Evolutionary conservation across 2,329 filamentous ascomycete genomes (phyloP), one percentile per base, ranked within the genome.

Genomic region (Chaetomium globosum): DNA sequence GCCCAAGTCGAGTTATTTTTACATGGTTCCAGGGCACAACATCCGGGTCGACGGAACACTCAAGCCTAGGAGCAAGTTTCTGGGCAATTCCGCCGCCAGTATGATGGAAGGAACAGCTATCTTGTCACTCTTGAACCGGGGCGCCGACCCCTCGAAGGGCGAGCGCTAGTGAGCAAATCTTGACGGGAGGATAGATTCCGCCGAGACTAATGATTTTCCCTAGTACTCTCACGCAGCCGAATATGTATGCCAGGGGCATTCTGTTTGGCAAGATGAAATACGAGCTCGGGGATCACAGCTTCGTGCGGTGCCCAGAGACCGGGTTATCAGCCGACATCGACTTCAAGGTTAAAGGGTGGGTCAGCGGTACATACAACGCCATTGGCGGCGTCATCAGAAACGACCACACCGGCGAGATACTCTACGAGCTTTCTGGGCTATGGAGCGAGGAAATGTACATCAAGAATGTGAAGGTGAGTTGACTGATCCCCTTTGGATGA

Each of bases 201-300:
- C 16, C 39, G 7, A 23, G 19, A 39, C 65, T 67, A 65, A 63
- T 28, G 9, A 13, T 26, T 3, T 23, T 12, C 6, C 4, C 5
- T 71, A 96, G 92, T 78, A 91, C 96, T 74, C 80, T 98, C 60
- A 98, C 95, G 4, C 95, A 99, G 75, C 95, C 95, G 21, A 99
- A 99, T 80, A 99, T 99, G 93, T 99, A 99, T 77, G 95, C 94
- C 26, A 87, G 95, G 68, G 94, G 95, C 43, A 98, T 99, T 66
- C 82, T 99, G 9, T 97, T 99, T 74, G 95, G 95, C 56, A 98
- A 97, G 78, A 98, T 99, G 95, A 98, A 97, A 78, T 99, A 98
- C 78, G 95, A 99, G 80, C 87, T 99, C 8, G 95, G 94, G 69
- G 94, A 98, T 76, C 93, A 97, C 80, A 97, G 93, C 76, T 92